Evolutionary conservation across 495 filamentous ascomycete genomes (phyloP).

Genomic region (Bacidia rubella): DNA sequence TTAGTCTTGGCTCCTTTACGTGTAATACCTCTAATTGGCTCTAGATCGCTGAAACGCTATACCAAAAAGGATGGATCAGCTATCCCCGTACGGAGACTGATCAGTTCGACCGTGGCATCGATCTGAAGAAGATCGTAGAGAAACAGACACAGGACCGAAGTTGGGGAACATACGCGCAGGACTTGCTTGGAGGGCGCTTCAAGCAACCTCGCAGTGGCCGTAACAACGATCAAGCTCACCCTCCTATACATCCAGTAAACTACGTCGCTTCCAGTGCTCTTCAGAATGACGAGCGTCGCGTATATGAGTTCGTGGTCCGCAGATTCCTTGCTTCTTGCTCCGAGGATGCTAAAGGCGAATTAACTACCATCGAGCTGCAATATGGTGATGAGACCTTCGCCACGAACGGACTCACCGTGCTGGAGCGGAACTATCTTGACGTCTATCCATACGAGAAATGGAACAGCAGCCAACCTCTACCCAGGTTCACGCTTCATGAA

Average conservation of each 20-base stretch:
- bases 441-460: slow-evolving; percentile 95
- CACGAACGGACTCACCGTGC: slow-evolving; percentile 69
- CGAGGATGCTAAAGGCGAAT: slow-evolving; percentile 75
- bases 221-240: slow-evolving; percentile 92
- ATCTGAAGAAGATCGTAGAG: slow-evolving; percentile 63
- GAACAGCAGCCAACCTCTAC: slow-evolving; percentile 74
- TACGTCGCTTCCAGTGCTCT: slow-evolving; percentile 54
- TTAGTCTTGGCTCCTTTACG: slow-evolving; percentile 15
- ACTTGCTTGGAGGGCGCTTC: slow-evolving; percentile 64
- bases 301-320: slow-evolving; percentile 91
- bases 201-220: slow-evolving; percentile 66
- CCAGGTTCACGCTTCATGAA: slow-evolving; percentile 64
- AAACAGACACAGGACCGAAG: slow-evolving; percentile 63
- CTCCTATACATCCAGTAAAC: slow-evolving; percentile 87
- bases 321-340: slow-evolving; percentile 95
- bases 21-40: not conserved
- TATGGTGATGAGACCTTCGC: slow-evolving; percentile 78
- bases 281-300: slow-evolving; percentile 48
- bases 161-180: slow-evolving; percentile 77
- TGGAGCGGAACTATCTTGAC: slow-evolving; percentile 83
- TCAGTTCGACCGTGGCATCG: slow-evolving; percentile 82
- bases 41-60: slow-evolving; percentile 69
- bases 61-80: slow-evolving; percentile 89
- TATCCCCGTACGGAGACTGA: slow-evolving; percentile 97
- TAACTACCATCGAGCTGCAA: slow-evolving; percentile 68